Conservation (phyloP, 306 rosid genomes). For the Prunus persica region DNA sequence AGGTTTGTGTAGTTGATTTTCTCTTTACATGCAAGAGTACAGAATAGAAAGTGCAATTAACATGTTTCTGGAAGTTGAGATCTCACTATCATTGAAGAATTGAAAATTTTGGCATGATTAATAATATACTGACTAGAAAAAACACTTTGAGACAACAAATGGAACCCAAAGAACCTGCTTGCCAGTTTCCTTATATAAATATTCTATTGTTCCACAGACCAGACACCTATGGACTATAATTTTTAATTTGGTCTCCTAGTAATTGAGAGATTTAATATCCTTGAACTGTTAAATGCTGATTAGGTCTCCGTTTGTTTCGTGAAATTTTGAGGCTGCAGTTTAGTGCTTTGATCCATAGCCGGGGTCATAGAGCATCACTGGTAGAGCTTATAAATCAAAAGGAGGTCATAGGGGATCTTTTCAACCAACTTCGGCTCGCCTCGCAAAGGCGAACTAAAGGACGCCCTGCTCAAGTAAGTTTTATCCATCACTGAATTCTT, state of each 20-base stretch:
- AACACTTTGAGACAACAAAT: not conserved
- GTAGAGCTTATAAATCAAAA: constrained; percentile 91
- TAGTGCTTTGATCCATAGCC: constrained; percentile 66
- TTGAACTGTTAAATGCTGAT: constrained; percentile 15
- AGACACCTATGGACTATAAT: not conserved
- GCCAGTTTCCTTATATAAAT: not conserved
- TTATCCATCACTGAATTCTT: constrained; percentile 2
- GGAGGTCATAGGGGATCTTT: constrained; percentile 89
- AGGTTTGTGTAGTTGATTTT: constrained; percentile 47
- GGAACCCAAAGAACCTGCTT: not conserved
- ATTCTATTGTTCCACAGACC: not conserved
- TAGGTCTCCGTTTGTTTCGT: constrained; percentile 18
- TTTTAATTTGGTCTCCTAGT: not conserved
- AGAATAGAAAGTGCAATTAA: constrained; percentile 9
- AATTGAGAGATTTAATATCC: not conserved
- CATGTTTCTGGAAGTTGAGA: constrained; percentile 5
- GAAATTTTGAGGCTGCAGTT: constrained; percentile 63
- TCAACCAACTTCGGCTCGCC: constrained; percentile 96
- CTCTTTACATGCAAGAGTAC: constrained; percentile 6
- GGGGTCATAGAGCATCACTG: constrained; percentile 58
- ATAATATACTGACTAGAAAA: not conserved
- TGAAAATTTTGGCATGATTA: not conserved
- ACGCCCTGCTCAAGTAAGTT: constrained; percentile 96
- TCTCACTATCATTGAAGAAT: too few relatives aligned
- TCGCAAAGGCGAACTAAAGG: constrained; percentile 70